Percentiles rank a stretch among this genome's conserved stretches.
Conservation (phyloP, 2,329 filamentous ascomycete species). For the Neofusicoccum sp. region DNA sequence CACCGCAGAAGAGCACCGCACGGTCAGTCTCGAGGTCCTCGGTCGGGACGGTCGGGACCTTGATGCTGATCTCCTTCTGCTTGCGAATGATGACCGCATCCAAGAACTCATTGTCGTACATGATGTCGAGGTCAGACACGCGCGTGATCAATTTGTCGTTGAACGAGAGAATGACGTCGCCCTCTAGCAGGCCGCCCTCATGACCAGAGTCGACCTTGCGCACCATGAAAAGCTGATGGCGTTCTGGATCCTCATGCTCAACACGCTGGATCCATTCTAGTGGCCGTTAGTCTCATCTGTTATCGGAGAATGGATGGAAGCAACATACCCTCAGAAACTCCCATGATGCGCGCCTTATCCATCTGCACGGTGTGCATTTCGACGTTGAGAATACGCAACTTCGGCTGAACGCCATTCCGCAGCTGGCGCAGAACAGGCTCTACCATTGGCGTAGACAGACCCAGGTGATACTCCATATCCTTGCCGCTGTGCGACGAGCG, state of each 20-base stretch:
- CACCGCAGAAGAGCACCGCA: slow-evolving; percentile 92
- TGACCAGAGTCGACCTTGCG: slow-evolving; percentile 77
- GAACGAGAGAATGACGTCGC: slow-evolving; percentile 87
- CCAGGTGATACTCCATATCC: slow-evolving; percentile 95
- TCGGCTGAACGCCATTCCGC: slow-evolving; percentile 75
- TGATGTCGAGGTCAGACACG: slow-evolving; percentile 89
- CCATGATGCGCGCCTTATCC: slow-evolving; percentile 96
- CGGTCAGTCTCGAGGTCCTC: slow-evolving; percentile 91
- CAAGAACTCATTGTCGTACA: slow-evolving; percentile 86
- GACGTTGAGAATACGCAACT: slow-evolving; percentile 87
- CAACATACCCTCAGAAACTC: slow-evolving; percentile 71
- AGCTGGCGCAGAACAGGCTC: slow-evolving; percentile 88
- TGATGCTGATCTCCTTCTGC: slow-evolving; percentile 74
- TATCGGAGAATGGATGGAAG: not conserved
- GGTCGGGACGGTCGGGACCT: slow-evolving; percentile 82
- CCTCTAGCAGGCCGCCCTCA: slow-evolving; percentile 74
- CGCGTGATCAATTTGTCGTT: slow-evolving; percentile 92
- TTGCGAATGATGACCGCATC: slow-evolving; percentile 86
- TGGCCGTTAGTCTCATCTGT: not conserved
- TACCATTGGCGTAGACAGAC: slow-evolving; percentile 83
- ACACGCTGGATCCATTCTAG: slow-evolving; percentile 88
- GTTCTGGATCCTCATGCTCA: slow-evolving; percentile 82
- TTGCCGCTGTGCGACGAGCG: slow-evolving; percentile 75
- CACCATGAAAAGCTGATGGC: slow-evolving; percentile 98
- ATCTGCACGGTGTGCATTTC: slow-evolving; percentile 96